A percentile compares a stretch with the other conserved stretches of the same genome.
These are phyloP conservation scores for Rubia peregrina DNA, from an alignment of 305 asterid species.

Conservation along the genomic window DNA sequence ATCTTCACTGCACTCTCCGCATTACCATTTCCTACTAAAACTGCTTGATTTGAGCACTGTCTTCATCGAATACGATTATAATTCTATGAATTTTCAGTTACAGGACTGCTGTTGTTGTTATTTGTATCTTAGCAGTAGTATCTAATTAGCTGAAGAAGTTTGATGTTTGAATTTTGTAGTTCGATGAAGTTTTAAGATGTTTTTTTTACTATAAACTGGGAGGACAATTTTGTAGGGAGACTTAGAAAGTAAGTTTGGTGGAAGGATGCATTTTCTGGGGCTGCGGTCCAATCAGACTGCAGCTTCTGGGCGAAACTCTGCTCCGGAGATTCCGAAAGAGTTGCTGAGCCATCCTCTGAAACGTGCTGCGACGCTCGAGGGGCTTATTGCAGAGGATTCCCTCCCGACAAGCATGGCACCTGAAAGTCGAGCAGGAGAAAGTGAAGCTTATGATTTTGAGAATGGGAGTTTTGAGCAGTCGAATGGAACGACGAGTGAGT, in stretches of 20 bases:
- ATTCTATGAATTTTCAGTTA: background rate
- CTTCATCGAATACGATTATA: background rate
- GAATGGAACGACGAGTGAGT: constrained; percentile 29
- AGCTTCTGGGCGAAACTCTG: constrained; percentile 43
- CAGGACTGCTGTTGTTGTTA: background rate
- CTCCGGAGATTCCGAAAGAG: constrained; percentile 40
- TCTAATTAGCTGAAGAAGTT: background rate
- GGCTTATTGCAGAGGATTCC: constrained; percentile 60
- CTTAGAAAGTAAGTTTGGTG: constrained; percentile 21
- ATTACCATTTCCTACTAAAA: background rate
- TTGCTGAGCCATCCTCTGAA: constrained; percentile 30
- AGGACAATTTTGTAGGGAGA: background rate
- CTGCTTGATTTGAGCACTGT: background rate
- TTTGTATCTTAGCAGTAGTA: background rate
- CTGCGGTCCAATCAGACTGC: constrained; percentile 79
- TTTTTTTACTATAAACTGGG: constrained; percentile 4
- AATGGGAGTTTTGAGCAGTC: constrained; percentile 26
- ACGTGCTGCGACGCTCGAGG: constrained; percentile 46
- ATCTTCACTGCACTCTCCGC: background rate
- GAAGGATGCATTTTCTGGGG: constrained; percentile 78
- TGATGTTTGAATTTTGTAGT: background rate
- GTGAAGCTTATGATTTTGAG: constrained; percentile 17
- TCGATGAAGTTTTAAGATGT: background rate
- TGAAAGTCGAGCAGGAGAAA: constrained; percentile 21
- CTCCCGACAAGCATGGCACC: constrained; percentile 21